A percentile compares a stretch with the other conserved stretches of the same genome.
phyloP scores from a whole-genome alignment of 1,139 yeast genomes.

The Wickerhamomyces sp. region DNA sequence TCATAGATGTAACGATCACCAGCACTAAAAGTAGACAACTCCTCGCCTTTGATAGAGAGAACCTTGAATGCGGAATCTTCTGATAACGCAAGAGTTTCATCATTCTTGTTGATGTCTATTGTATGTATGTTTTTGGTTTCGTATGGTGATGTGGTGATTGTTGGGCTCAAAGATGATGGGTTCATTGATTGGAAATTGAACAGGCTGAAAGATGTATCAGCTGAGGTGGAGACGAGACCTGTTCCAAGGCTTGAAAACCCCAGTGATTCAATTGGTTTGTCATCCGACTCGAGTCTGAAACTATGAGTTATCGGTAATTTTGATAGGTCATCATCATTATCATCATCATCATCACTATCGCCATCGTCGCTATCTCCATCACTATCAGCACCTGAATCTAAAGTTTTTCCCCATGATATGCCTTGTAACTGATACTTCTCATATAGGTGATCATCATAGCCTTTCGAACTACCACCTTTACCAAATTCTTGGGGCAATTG shows the following conservation, averaged over 20 bases:
- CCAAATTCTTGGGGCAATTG: conserved; percentile 4
- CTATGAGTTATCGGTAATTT: conserved; percentile 20
- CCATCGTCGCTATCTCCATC: not conserved
- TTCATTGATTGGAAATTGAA: conserved; percentile 15
- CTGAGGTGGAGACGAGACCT: conserved; percentile 5
- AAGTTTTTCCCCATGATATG: not conserved
- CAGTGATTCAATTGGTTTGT: conserved; percentile 7
- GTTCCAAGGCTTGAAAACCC: conserved; percentile 7
- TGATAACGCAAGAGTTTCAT: conserved; percentile 5
- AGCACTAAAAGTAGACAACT: conserved; percentile 9
- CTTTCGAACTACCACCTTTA: not conserved
- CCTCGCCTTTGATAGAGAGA: conserved; percentile 10
- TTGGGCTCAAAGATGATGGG: conserved; percentile 6
- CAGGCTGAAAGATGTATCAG: conserved; percentile 6
- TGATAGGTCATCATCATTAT: conserved; percentile 13
- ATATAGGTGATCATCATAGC: not conserved
- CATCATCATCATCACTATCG: conserved; percentile 5
- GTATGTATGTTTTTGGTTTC: conserved; percentile 10
- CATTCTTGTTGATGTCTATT: conserved; percentile 4
- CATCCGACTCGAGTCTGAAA: conserved; percentile 3
- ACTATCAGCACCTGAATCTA: conserved; percentile 1
- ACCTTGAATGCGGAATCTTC: conserved; percentile 14
- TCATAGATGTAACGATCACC: conserved; percentile 25
- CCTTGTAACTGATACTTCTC: not conserved
- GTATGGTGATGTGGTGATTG: conserved; percentile 5